These are phyloP conservation scores for Geotrichum australiense DNA, from an alignment of 1,139 yeast genomes.

Conservation along the genomic window DNA sequence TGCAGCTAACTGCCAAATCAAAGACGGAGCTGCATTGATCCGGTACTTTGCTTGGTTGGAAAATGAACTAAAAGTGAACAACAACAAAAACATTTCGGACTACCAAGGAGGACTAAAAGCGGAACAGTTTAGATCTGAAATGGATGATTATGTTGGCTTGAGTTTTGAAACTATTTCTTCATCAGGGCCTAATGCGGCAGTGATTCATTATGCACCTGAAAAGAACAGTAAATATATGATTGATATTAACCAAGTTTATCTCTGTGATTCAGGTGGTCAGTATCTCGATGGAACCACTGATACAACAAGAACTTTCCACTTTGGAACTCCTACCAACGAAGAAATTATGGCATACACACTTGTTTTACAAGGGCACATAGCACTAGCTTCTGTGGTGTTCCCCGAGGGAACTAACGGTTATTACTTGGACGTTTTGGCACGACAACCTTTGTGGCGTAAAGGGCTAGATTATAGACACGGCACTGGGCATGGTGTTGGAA, in stretches of 20 bases:
- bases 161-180: slow-evolving; percentile 92
- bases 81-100: slow-evolving; percentile 60
- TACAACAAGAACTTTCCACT: slow-evolving; percentile 90
- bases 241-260: slow-evolving; percentile 69
- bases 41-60: slow-evolving; percentile 87
- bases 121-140: slow-evolving; percentile 49
- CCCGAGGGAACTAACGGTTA: slow-evolving; percentile 86
- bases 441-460: slow-evolving; percentile 78
- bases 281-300: slow-evolving; percentile 95
- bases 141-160: slow-evolving; percentile 61
- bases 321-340: slow-evolving; percentile 67
- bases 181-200: slow-evolving; percentile 87
- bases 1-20: slow-evolving; percentile 69
- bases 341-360: slow-evolving; percentile 63
- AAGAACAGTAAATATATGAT: slow-evolving; percentile 55
- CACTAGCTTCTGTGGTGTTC: slow-evolving; percentile 67
- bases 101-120: slow-evolving; percentile 67
- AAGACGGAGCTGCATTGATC: slow-evolving; percentile 82
- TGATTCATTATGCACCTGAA: slow-evolving; percentile 85
- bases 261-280: slow-evolving; percentile 93
- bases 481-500: slow-evolving; percentile 96
- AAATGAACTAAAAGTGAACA: slow-evolving; percentile 42
- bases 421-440: slow-evolving; percentile 77
- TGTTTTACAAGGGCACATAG: slow-evolving; percentile 87
- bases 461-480: slow-evolving; percentile 95